Evolutionary conservation across 768 basidiomycete species (phyloP).

Genomic region (Serendipita sp.): DNA sequence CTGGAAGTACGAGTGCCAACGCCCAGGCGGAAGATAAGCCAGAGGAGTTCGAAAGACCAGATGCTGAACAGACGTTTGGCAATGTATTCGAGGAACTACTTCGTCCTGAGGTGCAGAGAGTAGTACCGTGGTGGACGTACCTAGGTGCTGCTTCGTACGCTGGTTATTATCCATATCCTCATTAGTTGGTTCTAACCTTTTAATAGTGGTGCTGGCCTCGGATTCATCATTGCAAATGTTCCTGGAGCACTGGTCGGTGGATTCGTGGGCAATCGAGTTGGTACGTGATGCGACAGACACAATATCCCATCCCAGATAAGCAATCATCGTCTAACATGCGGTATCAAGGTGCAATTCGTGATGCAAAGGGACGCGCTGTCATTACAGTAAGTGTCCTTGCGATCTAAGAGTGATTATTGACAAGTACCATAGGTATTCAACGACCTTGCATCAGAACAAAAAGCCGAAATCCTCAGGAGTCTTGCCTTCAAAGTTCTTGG

Average conservation of each 20-base stretch:
- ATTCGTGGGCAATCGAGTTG: conserved; percentile 76
- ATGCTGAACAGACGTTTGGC: conserved; percentile 69
- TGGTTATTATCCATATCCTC: conserved; percentile 16
- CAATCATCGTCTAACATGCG: background rate
- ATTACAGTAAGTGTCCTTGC: background rate
- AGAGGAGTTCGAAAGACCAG: conserved; percentile 30
- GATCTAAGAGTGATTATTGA: conserved; percentile 33
- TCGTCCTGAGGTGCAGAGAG: conserved; percentile 63
- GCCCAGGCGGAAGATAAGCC: conserved; percentile 9
- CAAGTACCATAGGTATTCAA: conserved; percentile 79
- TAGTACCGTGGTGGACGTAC: conserved; percentile 60
- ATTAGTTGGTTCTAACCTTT: conserved; percentile 18
- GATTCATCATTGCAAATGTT: conserved; percentile 57
- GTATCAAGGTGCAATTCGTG: conserved; percentile 43
- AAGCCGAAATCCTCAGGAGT: conserved; percentile 77
- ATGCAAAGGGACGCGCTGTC: conserved; percentile 49
- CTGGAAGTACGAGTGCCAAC: conserved; percentile 17
- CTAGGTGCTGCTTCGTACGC: conserved; percentile 34
- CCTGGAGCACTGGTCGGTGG: conserved; percentile 79
- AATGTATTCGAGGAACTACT: conserved; percentile 85
- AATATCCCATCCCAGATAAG: background rate
- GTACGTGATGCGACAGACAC: conserved; percentile 17
- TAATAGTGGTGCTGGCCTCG: conserved; percentile 19
- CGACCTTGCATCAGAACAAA: conserved; percentile 58
- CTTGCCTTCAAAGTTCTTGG: conserved; percentile 73